These are phyloP conservation scores for Naganishia liquefaciens DNA, from an alignment of 1,284 basidiomycete genomes.

Conservation along the genomic window DNA sequence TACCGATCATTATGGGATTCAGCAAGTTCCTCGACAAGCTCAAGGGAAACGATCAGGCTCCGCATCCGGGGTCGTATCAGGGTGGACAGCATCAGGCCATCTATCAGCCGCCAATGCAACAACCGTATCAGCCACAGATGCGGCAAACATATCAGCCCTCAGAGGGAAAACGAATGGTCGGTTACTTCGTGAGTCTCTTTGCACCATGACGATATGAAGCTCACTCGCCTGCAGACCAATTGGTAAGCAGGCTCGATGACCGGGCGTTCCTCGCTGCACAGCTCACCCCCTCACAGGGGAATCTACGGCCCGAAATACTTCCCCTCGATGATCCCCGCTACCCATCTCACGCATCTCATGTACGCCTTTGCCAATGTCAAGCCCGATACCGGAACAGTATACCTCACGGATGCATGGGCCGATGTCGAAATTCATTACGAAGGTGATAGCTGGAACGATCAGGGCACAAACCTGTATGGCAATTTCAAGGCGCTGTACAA, in stretches of 20 bases:
- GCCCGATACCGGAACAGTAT: conserved; percentile 65
- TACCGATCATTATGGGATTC: background rate
- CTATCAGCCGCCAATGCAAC: too few relatives aligned
- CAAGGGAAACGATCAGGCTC: background rate
- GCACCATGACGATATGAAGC: background rate
- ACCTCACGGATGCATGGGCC: conserved; percentile 75
- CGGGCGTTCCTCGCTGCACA: background rate
- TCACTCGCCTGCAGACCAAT: conserved; percentile 1
- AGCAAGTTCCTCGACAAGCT: conserved; percentile 24
- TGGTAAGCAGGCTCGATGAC: background rate
- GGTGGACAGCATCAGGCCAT: background rate
- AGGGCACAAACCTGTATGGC: conserved; percentile 77
- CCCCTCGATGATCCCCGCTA: conserved; percentile 67
- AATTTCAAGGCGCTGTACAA: conserved; percentile 85
- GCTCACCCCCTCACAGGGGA: conserved; percentile 63
- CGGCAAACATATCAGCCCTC: background rate
- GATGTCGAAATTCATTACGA: conserved; percentile 70
- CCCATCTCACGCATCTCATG: conserved; percentile 73
- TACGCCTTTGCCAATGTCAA: conserved; percentile 87
- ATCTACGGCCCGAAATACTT: conserved; percentile 85
- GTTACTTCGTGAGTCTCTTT: conserved; percentile 16
- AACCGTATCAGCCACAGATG: background rate
- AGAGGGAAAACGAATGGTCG: conserved; percentile 14
- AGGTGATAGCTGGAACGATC: conserved; percentile 86
- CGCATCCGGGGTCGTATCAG: background rate